phyloP scores from a whole-genome alignment of 306 rosid species.

The Prunus davidiana region DNA sequence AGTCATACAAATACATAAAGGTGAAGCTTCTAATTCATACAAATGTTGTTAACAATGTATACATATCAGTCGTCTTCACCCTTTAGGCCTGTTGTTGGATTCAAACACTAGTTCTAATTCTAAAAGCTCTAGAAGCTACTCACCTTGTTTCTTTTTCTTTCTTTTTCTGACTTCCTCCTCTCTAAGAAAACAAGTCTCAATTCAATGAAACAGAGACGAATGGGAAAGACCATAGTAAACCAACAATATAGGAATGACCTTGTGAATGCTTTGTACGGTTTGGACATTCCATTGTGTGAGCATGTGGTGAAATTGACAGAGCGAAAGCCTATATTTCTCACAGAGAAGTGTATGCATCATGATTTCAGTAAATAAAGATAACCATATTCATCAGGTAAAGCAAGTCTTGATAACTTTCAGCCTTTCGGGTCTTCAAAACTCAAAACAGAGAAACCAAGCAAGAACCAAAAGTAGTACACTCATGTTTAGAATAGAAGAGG shows the following conservation, averaged over 20 bases:
- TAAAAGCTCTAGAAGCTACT: neutral
- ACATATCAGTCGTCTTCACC: neutral
- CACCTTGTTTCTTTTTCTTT: neutral
- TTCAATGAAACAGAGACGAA: neutral
- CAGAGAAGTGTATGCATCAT: neutral
- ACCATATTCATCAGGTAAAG: neutral
- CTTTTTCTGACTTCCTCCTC: neutral
- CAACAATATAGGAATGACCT: neutral
- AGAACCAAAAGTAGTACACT: neutral
- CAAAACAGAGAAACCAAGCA: neutral
- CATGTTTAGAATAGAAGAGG: neutral
- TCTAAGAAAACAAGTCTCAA: neutral
- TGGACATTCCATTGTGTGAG: neutral
- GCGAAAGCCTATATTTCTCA: neutral
- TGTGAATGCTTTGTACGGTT: neutral
- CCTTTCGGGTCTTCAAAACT: neutral
- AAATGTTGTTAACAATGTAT: too few species aligned
- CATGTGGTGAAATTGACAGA: neutral
- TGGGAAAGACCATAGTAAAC: neutral
- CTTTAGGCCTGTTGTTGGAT: neutral
- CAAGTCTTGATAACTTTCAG: neutral
- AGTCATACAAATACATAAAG: too few species aligned
- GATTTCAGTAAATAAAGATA: neutral
- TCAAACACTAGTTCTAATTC: neutral
- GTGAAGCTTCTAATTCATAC: too few species aligned